Base-by-base conservation (phyloP, 495 filamentous ascomycete genomes). In the Aspergillus baeticus region DNA sequence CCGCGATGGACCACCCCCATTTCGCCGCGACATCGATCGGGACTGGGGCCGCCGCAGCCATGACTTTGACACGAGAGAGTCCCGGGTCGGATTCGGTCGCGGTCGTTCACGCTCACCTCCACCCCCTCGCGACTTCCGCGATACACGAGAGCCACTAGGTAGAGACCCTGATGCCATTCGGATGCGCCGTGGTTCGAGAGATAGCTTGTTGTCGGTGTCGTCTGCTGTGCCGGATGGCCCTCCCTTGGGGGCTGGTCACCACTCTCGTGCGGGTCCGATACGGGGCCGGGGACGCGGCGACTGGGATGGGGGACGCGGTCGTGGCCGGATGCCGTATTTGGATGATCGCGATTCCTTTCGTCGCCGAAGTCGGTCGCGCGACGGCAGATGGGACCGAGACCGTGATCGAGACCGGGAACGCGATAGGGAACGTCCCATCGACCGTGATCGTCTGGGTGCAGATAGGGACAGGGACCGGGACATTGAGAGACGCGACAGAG, bases 181-280 rank as follows among this genome's bases (percentile, higher is more conserved):
- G 21, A 78, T 78, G 62, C 77, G 84, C 45, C 77, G 82, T 34
- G 81, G 80, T 54, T 84, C 82, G 10, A 65, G 81, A 22, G 84
- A 86, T 51, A 84, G 83, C 0, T 81, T 89, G 20, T 70, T 85
- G 7, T 90, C 89, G 0, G 84, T 84, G 7, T 83, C 84, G 1
- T 91, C 89, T 0, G 84, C 81, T 11, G 81, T 81, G 17, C 86
- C 86, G 0, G 89, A 95, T 62, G 77, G 79, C 11, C 81, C 83
- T 11, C 68, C 75, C 11, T 51, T 70, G 0, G 71, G 59, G 2
- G 77, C 79, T 54, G 72, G 74, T 26, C 72, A 78, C 22, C 75
- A 79, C 10, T 76, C 80, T 15, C 81, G 85, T 26, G 77, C 82
- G 14, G 82, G 82, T 6, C 82, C 68, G 6, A 73, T 83, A 51